Conservation (phyloP, 2,329 filamentous ascomycete genomes). For the Alternaria consortialis region DNA sequence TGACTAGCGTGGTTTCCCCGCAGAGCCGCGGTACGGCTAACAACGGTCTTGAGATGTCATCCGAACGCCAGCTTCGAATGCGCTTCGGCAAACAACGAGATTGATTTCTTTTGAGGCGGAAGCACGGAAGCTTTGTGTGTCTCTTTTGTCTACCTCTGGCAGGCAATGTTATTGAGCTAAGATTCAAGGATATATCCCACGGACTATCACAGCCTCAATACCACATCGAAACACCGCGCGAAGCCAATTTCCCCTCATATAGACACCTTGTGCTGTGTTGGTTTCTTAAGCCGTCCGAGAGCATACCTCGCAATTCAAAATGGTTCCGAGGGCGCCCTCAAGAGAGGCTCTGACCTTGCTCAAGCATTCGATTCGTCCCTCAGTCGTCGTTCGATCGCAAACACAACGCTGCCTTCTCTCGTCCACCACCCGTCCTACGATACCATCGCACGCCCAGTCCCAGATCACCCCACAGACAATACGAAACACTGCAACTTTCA, state of each 20-base stretch:
- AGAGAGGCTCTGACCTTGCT: slow-evolving; percentile 47
- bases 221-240: not conserved
- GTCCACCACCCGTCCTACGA: slow-evolving; percentile 21
- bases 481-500: slow-evolving; percentile 74
- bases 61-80: slow-evolving; percentile 26
- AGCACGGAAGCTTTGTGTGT: not conserved
- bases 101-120: slow-evolving; percentile 11
- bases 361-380: slow-evolving; percentile 42
- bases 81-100: slow-evolving; percentile 27
- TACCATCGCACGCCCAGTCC: slow-evolving; percentile 27
- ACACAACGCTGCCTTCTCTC: slow-evolving; percentile 33
- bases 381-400: slow-evolving; percentile 31
- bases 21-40: slow-evolving; percentile 37
- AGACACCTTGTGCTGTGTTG: not conserved
- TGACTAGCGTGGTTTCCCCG: slow-evolving; percentile 23
- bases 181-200: not conserved
- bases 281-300: not conserved
- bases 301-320: slow-evolving; percentile 6
- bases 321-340: slow-evolving; percentile 48
- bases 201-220: not conserved
- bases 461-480: slow-evolving; percentile 18
- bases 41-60: slow-evolving; percentile 34
- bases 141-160: not conserved
- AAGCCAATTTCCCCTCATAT: not conserved
- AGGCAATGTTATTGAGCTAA: not conserved